A percentile compares a stretch with the other conserved stretches of the same genome.
These are phyloP conservation scores for Mrakia gelida DNA, from an alignment of 768 basidiomycete genomes.

Conservation along the genomic window DNA sequence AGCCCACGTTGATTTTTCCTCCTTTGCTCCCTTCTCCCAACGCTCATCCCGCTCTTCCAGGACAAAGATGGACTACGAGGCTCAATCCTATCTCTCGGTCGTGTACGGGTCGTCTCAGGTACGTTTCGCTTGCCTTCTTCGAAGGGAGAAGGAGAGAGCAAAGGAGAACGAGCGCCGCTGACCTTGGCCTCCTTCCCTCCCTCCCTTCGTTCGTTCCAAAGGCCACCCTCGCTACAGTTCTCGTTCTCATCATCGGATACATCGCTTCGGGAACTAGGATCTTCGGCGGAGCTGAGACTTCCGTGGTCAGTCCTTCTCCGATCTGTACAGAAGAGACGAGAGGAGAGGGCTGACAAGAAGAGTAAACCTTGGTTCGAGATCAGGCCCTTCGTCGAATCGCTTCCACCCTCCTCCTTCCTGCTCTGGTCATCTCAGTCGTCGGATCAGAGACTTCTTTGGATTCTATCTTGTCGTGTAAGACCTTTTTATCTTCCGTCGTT, in stretches of 20 bases:
- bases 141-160: too few species aligned
- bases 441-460: slow-evolving; percentile 11
- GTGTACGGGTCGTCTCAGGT: slow-evolving; percentile 23
- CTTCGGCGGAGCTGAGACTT: slow-evolving; percentile 20
- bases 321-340: background rate
- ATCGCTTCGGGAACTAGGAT: slow-evolving; percentile 16
- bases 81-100: slow-evolving; percentile 4
- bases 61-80: slow-evolving; percentile 26
- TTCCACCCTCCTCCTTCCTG: slow-evolving; percentile 11
- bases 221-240: slow-evolving; percentile 22
- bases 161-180: background rate
- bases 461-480: slow-evolving; percentile 19
- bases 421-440: slow-evolving; percentile 19
- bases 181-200: background rate
- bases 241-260: slow-evolving; percentile 29
- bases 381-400: slow-evolving; percentile 27
- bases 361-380: too few species aligned
- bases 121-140: background rate
- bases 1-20: background rate
- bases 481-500: background rate
- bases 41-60: background rate
- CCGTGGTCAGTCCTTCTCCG: slow-evolving; percentile 7
- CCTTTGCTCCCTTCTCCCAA: background rate
- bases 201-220: background rate
- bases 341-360: background rate